These are phyloP conservation scores for Rhizopus delemar DNA, from an alignment of 371 early-diverging fungal species.

Conservation along the genomic window DNA sequence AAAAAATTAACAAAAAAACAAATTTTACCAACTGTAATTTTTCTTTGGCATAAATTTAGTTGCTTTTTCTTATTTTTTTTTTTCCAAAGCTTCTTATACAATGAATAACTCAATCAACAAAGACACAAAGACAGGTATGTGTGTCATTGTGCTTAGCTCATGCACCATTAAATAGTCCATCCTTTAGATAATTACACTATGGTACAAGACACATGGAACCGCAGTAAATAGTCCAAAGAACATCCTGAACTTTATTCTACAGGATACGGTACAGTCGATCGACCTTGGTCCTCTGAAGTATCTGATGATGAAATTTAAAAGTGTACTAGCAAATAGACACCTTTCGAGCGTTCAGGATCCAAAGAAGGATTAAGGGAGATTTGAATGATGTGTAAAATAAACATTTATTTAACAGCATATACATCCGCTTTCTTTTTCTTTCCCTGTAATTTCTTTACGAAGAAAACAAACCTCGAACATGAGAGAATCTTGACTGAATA, in stretches of 20 bases:
- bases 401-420: no score
- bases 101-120: not conserved
- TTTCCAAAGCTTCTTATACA: no score
- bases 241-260: conserved; percentile 38
- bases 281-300: conserved; percentile 6
- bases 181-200: conserved; percentile 4
- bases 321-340: no score
- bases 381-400: conserved; percentile 17
- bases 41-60: no score
- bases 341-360: no score
- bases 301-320: not conserved
- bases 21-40: no score
- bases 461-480: no score
- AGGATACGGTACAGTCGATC: conserved; percentile 39
- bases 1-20: no score
- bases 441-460: no score
- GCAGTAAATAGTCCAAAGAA: conserved; percentile 24
- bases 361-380: not conserved
- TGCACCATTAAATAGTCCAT: not conserved
- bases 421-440: no score
- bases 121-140: not conserved
- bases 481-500: not conserved
- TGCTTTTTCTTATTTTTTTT: no score
- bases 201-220: conserved; percentile 38
- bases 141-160: not conserved